Base-by-base conservation (phyloP, 169 alveolate genomes). In the Ichthyophthirius multifiliis region DNA sequence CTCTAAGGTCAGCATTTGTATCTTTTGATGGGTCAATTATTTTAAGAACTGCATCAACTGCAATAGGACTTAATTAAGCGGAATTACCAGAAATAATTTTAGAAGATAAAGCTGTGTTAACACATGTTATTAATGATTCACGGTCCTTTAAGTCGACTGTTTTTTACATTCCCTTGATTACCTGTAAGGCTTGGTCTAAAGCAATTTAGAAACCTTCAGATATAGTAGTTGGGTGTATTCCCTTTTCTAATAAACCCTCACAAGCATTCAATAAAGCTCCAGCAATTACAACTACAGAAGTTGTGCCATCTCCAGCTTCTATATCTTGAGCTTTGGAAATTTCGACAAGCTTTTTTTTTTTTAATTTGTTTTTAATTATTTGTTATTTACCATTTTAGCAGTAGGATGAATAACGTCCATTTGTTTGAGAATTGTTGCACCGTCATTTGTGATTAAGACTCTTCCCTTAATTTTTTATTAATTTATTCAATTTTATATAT, bases 291-390 rank as follows among this genome's bases (percentile, higher is more conserved):
- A 98, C 99, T 43, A 98, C 99, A 15, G 99, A 91, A 20, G 99
- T 99, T 34, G 99, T 99, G 34, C 99, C 99, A 83, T 99, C 99
- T 7, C 99, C 99, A 10, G 99, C 99, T 79, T 98, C 99, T 43
- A 98, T 96, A 88, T 99, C 99, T 92, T 99, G 99, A 27, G 99
- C 97, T 91, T 97, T 97, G 48, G 99, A 96, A 81, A 98, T 94
- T 86, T 99, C 99, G 64, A 97, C 99, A 74, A 98, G 74, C 88
- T 77, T 4, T 34, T 18, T 3, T 48, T 5, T 5, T 27, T 55
- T 4, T 55, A 27, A 18, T 20, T 20, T 10, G 0, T 27, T 27
- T 1, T 46, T 9, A 9, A 20, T 46, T n/a, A 20, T 30, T 13
- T 16, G 16, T 31, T 34, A 35, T 13, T 73, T 84, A 90, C 86